Evolutionary conservation across 2,329 filamentous ascomycete genomes (phyloP).

Genomic region (Colletotrichum gloeosporioides): DNA sequence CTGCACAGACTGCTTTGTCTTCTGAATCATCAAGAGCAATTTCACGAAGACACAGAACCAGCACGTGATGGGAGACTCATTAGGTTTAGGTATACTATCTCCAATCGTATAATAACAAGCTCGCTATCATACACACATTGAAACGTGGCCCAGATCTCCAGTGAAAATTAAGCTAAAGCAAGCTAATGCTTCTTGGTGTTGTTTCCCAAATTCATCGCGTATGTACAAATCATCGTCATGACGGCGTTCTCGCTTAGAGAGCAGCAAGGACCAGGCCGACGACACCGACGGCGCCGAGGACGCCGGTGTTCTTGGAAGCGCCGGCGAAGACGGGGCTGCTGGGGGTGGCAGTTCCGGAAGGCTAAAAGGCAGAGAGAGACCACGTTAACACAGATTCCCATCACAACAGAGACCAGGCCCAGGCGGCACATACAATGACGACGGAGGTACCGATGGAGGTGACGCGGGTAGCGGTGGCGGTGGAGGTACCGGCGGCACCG

Average conservation of each 20-base stretch:
- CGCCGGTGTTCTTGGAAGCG: conserved; percentile 7
- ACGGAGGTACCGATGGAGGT: conserved; percentile 11
- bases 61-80: background rate
- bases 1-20: no score
- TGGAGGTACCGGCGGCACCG: background rate
- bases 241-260: background rate
- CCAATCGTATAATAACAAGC: background rate
- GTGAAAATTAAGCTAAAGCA: background rate
- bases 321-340: conserved; percentile 8
- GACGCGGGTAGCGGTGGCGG: background rate
- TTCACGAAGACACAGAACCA: background rate
- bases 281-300: background rate
- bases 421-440: conserved; percentile 12
- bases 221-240: background rate
- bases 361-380: background rate
- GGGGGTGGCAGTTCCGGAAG: conserved; percentile 4
- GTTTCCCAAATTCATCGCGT: background rate
- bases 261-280: conserved; percentile 4
- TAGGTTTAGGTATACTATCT: conserved; percentile 1
- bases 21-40: background rate
- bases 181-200: background rate
- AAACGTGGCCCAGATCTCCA: background rate
- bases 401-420: conserved; percentile 8
- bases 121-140: conserved; percentile 8
- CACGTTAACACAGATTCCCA: background rate